Evolutionary conservation across 2,329 filamentous ascomycete genomes (phyloP).

Genomic region (Xylariaceae sp.): DNA sequence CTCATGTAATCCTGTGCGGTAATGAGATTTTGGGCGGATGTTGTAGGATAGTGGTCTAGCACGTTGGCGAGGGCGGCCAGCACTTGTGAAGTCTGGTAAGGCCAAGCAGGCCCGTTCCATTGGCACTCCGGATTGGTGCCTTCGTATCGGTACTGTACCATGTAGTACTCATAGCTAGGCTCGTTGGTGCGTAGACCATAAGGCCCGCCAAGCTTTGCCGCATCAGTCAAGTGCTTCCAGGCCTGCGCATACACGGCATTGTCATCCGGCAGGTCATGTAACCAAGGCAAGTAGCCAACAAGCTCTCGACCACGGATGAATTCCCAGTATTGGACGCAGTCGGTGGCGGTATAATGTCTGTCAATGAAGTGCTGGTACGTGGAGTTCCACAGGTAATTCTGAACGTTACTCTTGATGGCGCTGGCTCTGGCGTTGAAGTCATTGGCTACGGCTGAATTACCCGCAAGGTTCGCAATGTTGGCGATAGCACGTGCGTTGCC

Average conservation of each 20-base stretch:
- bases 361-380: constrained; percentile 24
- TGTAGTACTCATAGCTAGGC: constrained; percentile 22
- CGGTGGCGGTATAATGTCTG: constrained; percentile 11
- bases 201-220: constrained; percentile 3
- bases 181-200: constrained; percentile 20
- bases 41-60: constrained; percentile 17
- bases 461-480: constrained; percentile 14
- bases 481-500: constrained; percentile 22
- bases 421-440: constrained; percentile 19
- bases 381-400: constrained; percentile 17
- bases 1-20: constrained; percentile 13
- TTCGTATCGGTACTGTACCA: constrained; percentile 21
- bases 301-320: constrained; percentile 22
- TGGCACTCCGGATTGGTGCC: constrained; percentile 15
- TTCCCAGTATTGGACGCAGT: constrained; percentile 21
- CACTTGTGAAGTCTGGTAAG: constrained; percentile 23
- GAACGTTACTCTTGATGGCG: constrained; percentile 11
- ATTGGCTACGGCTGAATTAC: neutral
- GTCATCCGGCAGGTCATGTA: constrained; percentile 19
- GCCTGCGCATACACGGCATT: constrained; percentile 8
- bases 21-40: constrained; percentile 1
- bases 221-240: constrained; percentile 16
- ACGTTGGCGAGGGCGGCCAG: constrained; percentile 20
- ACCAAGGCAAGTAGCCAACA: constrained; percentile 16
- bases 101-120: constrained; percentile 24